These are phyloP conservation scores for Pseudogymnoascus sp. DNA, from an alignment of 2,329 filamentous ascomycete species.

Conservation along the genomic window DNA sequence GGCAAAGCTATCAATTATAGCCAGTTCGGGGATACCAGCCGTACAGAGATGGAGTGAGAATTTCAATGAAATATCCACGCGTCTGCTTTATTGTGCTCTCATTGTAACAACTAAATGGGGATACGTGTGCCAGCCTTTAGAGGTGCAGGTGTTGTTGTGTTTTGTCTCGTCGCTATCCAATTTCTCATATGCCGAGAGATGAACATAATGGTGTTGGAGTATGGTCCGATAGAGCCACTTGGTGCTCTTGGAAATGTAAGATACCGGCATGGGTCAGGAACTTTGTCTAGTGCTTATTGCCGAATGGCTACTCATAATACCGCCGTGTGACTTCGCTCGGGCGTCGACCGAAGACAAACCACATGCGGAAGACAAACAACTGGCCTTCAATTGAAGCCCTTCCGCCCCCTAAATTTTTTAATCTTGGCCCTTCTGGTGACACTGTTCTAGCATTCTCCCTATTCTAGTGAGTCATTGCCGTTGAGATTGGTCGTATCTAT, in stretches of 20 bases:
- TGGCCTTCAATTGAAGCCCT: neutral
- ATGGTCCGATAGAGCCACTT: too few species aligned
- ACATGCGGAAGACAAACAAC: too few species aligned
- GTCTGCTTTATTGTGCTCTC: neutral
- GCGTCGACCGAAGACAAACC: neutral
- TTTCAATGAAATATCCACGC: neutral
- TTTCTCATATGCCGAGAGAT: too few species aligned
- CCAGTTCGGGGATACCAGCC: neutral
- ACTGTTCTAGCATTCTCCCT: neutral
- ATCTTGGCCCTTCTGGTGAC: neutral
- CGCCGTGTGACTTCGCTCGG: neutral
- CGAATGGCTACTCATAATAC: too few species aligned
- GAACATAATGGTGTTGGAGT: too few species aligned
- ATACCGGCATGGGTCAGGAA: too few species aligned
- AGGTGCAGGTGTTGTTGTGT: neutral
- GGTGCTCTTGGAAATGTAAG: too few species aligned
- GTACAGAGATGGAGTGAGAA: neutral
- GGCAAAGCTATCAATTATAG: neutral
- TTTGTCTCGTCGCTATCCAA: neutral
- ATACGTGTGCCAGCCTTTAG: neutral
- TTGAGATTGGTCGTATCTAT: neutral
- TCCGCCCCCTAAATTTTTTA: neutral
- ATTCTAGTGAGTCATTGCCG: neutral
- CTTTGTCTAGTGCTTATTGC: too few species aligned
- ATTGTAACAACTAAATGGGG: neutral